phyloP scores from a whole-genome alignment of 768 basidiomycete species.

The Russula vinacea region DNA sequence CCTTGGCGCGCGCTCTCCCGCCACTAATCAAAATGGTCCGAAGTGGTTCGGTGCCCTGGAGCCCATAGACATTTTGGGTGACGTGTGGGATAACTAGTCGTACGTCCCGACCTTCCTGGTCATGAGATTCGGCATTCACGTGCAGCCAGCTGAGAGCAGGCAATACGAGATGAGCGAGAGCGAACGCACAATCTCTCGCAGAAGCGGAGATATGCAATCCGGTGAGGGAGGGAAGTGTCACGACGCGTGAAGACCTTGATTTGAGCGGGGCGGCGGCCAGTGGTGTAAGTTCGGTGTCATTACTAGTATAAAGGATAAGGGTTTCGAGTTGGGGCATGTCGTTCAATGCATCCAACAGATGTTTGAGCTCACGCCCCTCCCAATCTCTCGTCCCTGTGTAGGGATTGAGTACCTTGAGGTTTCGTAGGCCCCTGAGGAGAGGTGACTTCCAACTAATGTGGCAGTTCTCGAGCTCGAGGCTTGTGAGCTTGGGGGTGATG shows the following conservation, averaged over 20 bases:
- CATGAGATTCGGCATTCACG: neutral
- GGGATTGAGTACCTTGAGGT: neutral
- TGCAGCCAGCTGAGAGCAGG: conserved; percentile 6
- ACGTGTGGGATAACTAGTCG: neutral
- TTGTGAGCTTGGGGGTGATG: neutral
- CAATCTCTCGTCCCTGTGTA: conserved; percentile 7
- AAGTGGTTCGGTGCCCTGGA: conserved; percentile 11
- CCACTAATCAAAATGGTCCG: neutral
- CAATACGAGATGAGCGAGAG: conserved; percentile 15
- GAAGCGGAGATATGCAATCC: neutral
- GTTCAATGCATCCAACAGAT: conserved; percentile 21
- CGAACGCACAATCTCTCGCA: neutral
- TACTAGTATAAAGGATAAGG: conserved; percentile 10
- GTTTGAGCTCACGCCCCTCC: conserved; percentile 9
- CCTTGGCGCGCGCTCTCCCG: neutral
- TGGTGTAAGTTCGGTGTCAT: neutral
- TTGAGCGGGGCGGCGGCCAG: too few relatives aligned
- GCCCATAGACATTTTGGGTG: neutral
- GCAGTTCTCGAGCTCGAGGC: neutral
- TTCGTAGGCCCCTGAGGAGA: conserved; percentile 13
- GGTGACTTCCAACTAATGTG: conserved; percentile 5
- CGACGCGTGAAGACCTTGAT: neutral
- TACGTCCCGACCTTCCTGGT: neutral
- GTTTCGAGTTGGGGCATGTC: conserved; percentile 14
- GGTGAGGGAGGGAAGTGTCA: conserved; percentile 7